Base-by-base conservation (phyloP, 2,329 filamentous ascomycete species). In the Aureobasidium vineae region DNA sequence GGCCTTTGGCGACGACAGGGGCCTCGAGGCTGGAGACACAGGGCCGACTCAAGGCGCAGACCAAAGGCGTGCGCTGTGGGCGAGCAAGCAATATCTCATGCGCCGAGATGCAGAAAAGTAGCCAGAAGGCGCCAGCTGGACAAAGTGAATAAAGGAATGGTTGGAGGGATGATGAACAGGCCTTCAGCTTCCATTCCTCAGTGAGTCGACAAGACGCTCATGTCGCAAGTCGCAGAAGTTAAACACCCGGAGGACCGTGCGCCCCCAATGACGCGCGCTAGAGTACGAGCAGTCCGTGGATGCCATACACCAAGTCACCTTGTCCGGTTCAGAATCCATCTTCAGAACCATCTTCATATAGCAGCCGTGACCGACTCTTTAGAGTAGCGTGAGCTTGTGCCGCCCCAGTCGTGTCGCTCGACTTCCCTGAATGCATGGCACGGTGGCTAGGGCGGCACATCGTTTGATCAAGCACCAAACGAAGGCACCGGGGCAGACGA, bases 101-200 rank as follows among this genome's bases (percentile, higher is more conserved):
- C 31, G 38, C 26, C 21, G 26, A 11, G 19, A n/a, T 36, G 19
- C 26, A 23, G 21, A 2, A 23, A 16, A 23, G 57, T 11, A n/a
- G 7, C n/a, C 26, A 49, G n/a, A 31, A 38, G 31, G 28, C 41
- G 45, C 11, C 41, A 38, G 41, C 26, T 16, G 40, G 19, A 28
- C 40, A 33, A 21, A 11, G 23, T 5, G 45, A 31, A 28, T 15
- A 63, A 63, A 63, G 45, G 59, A 63, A 63, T 63, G 59, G 45
- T 63, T 21, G 31, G 41, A 50, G 45, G 59, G 45, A 50, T 63
- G 50, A 33, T 52, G 50, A 23, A 36, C 31, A 38, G 26, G 19
- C 33, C 33, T 36, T 36, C 33, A 36, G 7, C 49, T 54, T 54
- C 31, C 50, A 54, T 54, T 54, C 31, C 50, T 38, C 50, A 21